phyloP scores from a whole-genome alignment of 805 yeast genomes.

The Metschnikowia cerradonensis region DNA sequence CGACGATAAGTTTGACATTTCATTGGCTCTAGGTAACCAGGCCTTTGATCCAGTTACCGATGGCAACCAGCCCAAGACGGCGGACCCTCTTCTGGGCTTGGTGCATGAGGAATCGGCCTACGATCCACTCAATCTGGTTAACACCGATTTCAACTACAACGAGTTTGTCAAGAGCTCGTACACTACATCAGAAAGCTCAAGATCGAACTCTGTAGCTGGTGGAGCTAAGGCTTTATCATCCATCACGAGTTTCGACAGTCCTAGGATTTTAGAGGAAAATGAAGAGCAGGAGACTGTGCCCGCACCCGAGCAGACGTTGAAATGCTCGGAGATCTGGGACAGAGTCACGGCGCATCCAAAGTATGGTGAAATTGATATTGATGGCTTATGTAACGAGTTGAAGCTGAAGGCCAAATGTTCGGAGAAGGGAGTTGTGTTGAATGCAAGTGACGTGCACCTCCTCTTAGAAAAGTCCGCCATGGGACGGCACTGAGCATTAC shows the following conservation, averaged over 20 bases:
- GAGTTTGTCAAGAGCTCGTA: slow-evolving; percentile 34
- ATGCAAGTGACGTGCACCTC: slow-evolving; percentile 71
- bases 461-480: slow-evolving; percentile 31
- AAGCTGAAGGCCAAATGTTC: slow-evolving; percentile 93
- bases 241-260: slow-evolving; percentile 17
- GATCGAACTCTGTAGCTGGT: slow-evolving; percentile 13
- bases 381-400: slow-evolving; percentile 85
- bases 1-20: slow-evolving; percentile 50
- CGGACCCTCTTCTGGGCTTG: slow-evolving; percentile 40
- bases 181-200: slow-evolving; percentile 22
- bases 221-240: slow-evolving; percentile 14
- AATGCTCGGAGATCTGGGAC: slow-evolving; percentile 95
- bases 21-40: slow-evolving; percentile 43
- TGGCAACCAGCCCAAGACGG: slow-evolving; percentile 15
- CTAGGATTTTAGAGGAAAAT: slow-evolving; percentile 15
- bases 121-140: slow-evolving; percentile 43
- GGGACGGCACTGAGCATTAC: slow-evolving; percentile 1
- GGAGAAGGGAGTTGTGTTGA: slow-evolving; percentile 85
- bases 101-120: slow-evolving; percentile 55
- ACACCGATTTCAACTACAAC: slow-evolving; percentile 34
- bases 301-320: slow-evolving; percentile 54
- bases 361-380: slow-evolving; percentile 90
- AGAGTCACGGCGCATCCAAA: slow-evolving; percentile 90
- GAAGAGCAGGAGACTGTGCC: slow-evolving; percentile 51
- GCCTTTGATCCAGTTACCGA: slow-evolving; percentile 10